A percentile compares a stretch with the other conserved stretches of the same genome.
phyloP scores from a whole-genome alignment of 1,139 yeast genomes.

The Groenewaldozyma sp. region DNA sequence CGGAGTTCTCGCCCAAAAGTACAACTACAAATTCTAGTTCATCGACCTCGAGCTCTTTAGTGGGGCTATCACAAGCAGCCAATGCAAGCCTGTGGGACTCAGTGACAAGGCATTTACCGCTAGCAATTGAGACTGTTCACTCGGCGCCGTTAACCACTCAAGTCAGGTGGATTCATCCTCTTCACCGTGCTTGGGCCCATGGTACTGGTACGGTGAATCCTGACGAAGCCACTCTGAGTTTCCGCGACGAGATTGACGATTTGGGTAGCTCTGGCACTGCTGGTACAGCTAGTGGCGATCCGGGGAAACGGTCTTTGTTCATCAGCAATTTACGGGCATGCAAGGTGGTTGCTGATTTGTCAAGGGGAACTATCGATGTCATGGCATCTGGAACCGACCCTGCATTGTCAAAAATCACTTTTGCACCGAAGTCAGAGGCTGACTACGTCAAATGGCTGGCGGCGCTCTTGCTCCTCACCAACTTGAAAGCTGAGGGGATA shows the following conservation, averaged over 20 bases:
- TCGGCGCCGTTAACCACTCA: too few relatives aligned
- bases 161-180: not conserved
- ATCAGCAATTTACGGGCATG: slow-evolving; percentile 17
- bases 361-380: slow-evolving; percentile 18
- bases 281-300: not conserved
- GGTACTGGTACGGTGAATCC: slow-evolving; percentile 4
- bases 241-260: not conserved
- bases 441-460: slow-evolving; percentile 20
- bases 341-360: slow-evolving; percentile 15
- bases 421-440: slow-evolving; percentile 17
- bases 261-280: not conserved
- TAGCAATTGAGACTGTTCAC: too few relatives aligned
- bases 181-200: slow-evolving; percentile 6
- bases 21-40: too few relatives aligned
- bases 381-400: slow-evolving; percentile 15
- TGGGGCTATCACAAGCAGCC: too few relatives aligned
- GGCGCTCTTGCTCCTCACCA: slow-evolving; percentile 18
- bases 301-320: not conserved
- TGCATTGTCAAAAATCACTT: slow-evolving; percentile 13
- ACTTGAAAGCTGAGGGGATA: slow-evolving; percentile 19
- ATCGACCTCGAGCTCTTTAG: too few relatives aligned
- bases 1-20: too few relatives aligned
- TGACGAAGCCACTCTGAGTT: slow-evolving; percentile 3
- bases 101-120: too few relatives aligned
- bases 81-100: too few relatives aligned